Evolutionary conservation across 345 rosid genomes (phyloP).

Genomic region (Iberis pinnata): DNA sequence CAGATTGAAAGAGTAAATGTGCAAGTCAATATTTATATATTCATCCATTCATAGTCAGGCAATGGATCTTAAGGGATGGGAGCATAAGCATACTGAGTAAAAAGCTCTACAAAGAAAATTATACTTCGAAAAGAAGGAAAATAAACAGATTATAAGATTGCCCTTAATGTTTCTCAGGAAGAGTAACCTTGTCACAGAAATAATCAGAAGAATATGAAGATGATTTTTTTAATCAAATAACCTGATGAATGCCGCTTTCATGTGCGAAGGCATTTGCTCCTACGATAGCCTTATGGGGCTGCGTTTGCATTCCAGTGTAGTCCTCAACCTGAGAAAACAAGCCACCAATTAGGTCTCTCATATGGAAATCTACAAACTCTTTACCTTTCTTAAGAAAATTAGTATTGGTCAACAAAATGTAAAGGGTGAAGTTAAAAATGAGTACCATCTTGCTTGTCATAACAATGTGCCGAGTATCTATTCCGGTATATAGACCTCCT

Average conservation of each 20-base stretch:
- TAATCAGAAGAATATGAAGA: background rate
- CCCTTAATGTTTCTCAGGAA: background rate
- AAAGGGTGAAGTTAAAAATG: background rate
- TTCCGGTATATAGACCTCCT: constrained; percentile 78
- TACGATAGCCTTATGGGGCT: constrained; percentile 95
- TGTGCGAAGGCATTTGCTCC: constrained; percentile 98
- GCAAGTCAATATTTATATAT: too few species aligned
- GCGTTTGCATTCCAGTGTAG: constrained; percentile 74
- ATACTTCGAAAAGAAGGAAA: background rate
- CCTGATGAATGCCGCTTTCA: constrained; percentile 97
- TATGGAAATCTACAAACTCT: background rate
- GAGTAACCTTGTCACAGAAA: background rate
- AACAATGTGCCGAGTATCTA: constrained; percentile 63
- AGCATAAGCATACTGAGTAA: constrained; percentile 6
- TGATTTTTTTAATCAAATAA: constrained; percentile 19
- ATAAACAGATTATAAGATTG: background rate
- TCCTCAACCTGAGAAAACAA: constrained; percentile 66
- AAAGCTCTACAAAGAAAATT: background rate
- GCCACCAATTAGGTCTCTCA: background rate
- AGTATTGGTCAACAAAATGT: background rate
- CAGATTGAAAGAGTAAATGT: too few species aligned
- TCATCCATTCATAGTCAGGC: background rate
- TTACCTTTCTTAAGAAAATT: background rate
- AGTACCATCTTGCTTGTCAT: constrained; percentile 95
- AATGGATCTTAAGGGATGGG: background rate